Evolutionary conservation across 768 basidiomycete species (phyloP).

Genomic region (Panaeolus cyanescens): DNA sequence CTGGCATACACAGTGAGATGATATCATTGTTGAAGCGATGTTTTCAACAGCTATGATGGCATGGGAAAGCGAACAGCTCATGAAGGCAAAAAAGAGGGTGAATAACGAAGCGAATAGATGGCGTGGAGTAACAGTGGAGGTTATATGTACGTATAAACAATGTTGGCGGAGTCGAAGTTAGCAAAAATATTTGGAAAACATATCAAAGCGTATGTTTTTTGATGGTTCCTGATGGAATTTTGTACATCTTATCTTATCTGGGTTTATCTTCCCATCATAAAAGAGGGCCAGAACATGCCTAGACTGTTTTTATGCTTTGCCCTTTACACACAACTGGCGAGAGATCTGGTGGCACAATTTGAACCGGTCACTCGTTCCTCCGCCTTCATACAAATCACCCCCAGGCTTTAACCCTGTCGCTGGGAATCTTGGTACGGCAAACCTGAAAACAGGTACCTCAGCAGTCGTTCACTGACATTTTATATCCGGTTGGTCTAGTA

Average conservation of each 20-base stretch:
- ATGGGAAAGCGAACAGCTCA: background rate
- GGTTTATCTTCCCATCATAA: background rate
- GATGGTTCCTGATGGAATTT: background rate
- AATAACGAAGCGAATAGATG: background rate
- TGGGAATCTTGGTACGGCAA: constrained; percentile 10
- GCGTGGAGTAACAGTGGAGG: background rate
- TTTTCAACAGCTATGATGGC: background rate
- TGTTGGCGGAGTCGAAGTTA: background rate
- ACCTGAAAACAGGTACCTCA: constrained; percentile 12
- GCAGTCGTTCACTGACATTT: constrained; percentile 14
- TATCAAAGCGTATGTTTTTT: background rate
- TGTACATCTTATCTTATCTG: background rate
- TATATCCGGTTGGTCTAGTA: constrained; percentile 7
- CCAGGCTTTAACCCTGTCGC: constrained; percentile 11
- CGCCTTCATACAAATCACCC: constrained; percentile 9
- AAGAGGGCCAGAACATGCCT: background rate
- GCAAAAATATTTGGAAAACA: background rate
- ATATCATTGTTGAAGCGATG: background rate
- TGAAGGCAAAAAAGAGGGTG: background rate
- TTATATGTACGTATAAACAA: no score
- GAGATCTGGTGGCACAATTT: constrained; percentile 1
- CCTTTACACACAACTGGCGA: background rate
- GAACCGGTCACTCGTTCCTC: constrained; percentile 7
- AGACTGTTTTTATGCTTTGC: constrained; percentile 5
- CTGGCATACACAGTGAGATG: background rate